phyloP scores from a whole-genome alignment of 2,329 filamentous ascomycete species.

The Aspergillus fischeri region DNA sequence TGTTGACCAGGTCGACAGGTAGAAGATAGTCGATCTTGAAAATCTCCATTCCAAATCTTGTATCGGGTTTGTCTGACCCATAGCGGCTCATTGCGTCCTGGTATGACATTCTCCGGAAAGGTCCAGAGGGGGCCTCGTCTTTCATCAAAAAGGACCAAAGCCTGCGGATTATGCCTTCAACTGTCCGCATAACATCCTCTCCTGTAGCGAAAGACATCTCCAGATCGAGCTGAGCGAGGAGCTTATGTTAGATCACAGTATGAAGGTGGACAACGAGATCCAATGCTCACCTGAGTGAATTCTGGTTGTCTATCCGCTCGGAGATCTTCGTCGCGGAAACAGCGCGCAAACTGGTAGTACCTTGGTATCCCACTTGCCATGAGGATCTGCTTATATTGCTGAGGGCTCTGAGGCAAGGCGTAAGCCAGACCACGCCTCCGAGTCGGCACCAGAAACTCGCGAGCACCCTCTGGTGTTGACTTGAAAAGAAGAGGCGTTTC shows the following conservation, averaged over 20 bases:
- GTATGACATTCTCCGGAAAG: slow-evolving; percentile 65
- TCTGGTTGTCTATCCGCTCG: slow-evolving; percentile 92
- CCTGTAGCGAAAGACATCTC: slow-evolving; percentile 85
- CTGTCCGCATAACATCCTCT: slow-evolving; percentile 61
- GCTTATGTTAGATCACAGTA: neutral
- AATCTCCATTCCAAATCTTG: slow-evolving; percentile 70
- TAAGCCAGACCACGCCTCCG: slow-evolving; percentile 73
- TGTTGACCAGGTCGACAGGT: slow-evolving; percentile 62
- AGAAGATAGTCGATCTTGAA: slow-evolving; percentile 60
- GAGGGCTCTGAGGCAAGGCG: slow-evolving; percentile 89
- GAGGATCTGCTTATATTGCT: slow-evolving; percentile 97
- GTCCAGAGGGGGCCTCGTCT: slow-evolving; percentile 38
- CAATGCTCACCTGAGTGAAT: slow-evolving; percentile 71
- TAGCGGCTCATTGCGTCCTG: slow-evolving; percentile 72
- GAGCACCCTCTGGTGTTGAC: slow-evolving; percentile 90
- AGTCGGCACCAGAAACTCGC: slow-evolving; percentile 92
- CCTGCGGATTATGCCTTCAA: slow-evolving; percentile 50
- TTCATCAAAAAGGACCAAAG: slow-evolving; percentile 53
- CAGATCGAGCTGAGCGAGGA: slow-evolving; percentile 68
- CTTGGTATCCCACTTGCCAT: slow-evolving; percentile 81
- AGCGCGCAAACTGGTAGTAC: slow-evolving; percentile 91
- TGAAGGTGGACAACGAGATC: neutral
- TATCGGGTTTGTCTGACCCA: slow-evolving; percentile 89
- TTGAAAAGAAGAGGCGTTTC: slow-evolving; percentile 96
- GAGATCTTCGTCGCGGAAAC: slow-evolving; percentile 92